phyloP scores from a whole-genome alignment of 345 rosid species.

The Bruguiera sexangula region DNA sequence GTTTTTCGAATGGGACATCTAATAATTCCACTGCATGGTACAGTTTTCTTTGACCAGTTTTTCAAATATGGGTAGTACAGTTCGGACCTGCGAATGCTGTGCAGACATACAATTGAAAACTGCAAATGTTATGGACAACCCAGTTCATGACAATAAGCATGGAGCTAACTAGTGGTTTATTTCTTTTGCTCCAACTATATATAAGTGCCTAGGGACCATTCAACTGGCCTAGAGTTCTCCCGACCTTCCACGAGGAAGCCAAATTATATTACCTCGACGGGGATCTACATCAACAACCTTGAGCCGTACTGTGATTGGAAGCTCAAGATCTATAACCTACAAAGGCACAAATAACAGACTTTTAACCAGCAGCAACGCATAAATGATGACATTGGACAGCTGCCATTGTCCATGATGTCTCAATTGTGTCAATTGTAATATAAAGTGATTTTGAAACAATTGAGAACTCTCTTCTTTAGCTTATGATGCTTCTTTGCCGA shows the following conservation, averaged over 20 bases:
- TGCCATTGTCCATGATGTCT: neutral
- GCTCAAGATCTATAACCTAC: constrained; percentile 79
- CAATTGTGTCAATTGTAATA: neutral
- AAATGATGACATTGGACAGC: neutral
- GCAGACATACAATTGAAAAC: neutral
- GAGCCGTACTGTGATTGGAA: constrained; percentile 68
- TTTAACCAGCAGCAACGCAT: neutral
- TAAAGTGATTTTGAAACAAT: neutral
- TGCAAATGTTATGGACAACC: neutral
- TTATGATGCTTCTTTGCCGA: constrained; percentile 5
- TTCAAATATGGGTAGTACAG: too few species aligned
- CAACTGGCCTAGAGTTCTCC: neutral
- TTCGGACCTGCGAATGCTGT: too few species aligned
- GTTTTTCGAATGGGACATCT: too few species aligned
- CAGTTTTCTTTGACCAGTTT: too few species aligned
- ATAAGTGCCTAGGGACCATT: neutral
- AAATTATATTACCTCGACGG: constrained; percentile 62
- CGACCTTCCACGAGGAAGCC: neutral
- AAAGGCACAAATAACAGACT: constrained; percentile 1
- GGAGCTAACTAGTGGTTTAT: too few species aligned
- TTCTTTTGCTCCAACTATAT: too few species aligned
- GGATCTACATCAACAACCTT: constrained; percentile 79
- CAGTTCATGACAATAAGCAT: too few species aligned
- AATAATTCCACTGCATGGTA: too few species aligned
- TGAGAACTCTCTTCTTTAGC: neutral